Conservation (phyloP, 768 basidiomycete species). For the Boletus subcaerulescens region DNA sequence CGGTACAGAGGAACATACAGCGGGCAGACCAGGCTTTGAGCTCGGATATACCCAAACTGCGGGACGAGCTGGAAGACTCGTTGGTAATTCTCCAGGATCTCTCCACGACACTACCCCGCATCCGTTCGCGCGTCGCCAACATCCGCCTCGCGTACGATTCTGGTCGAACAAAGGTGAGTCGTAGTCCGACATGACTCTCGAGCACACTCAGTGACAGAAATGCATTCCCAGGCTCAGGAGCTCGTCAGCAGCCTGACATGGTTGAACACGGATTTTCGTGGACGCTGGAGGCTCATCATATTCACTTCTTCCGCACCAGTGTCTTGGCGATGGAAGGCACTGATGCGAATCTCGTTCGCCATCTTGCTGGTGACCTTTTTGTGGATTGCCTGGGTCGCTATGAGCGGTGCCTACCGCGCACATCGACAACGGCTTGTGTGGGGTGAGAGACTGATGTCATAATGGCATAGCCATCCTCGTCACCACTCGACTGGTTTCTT, state of each 20-base stretch:
- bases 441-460: constrained; percentile 78
- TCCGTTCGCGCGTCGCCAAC: constrained; percentile 57
- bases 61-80: constrained; percentile 58
- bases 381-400: constrained; percentile 57
- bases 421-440: constrained; percentile 74
- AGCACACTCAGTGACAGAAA: background rate
- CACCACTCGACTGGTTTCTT: background rate
- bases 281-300: constrained; percentile 70
- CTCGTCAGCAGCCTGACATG: constrained; percentile 66
- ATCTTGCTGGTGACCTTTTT: constrained; percentile 55
- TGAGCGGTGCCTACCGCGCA: constrained; percentile 68
- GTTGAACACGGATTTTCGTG: constrained; percentile 77
- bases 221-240: constrained; percentile 49
- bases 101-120: constrained; percentile 55
- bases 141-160: constrained; percentile 69
- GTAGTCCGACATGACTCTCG: background rate
- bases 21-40: constrained; percentile 58
- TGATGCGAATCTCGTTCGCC: constrained; percentile 60
- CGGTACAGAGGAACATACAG: constrained; percentile 50
- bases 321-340: constrained; percentile 64
- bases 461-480: constrained; percentile 8
- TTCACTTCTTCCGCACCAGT: constrained; percentile 73
- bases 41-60: constrained; percentile 61
- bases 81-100: constrained; percentile 56
- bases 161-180: constrained; percentile 60